phyloP scores from a whole-genome alignment of 139 green algal species.

The Chlorella sp. region DNA sequence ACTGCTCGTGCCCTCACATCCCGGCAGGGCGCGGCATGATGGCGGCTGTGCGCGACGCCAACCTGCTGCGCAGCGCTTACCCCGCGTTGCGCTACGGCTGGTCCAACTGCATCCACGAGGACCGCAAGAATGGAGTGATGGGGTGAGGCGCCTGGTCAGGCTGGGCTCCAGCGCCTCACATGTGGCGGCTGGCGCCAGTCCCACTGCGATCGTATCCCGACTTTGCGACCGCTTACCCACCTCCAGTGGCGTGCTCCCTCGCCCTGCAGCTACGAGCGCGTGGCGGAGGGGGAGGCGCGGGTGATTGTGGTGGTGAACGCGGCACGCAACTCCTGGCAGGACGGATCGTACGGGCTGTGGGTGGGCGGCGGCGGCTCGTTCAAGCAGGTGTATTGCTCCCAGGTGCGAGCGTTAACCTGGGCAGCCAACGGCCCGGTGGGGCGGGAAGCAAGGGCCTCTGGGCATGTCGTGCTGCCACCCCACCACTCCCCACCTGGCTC shows the following conservation, averaged over 20 bases:
- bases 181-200: no score
- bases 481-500: not conserved
- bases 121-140: constrained; percentile 59
- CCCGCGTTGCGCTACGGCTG: constrained; percentile 40
- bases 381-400: constrained; percentile 51
- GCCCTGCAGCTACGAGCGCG: constrained; percentile 29
- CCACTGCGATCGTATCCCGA: no score
- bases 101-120: constrained; percentile 63
- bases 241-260: no score
- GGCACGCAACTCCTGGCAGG: constrained; percentile 41
- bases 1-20: not conserved
- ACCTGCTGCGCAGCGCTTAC: constrained; percentile 39
- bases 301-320: constrained; percentile 63
- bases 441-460: not conserved
- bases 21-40: constrained; percentile 36
- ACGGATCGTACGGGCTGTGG: constrained; percentile 49
- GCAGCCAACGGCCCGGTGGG: no score
- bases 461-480: not conserved
- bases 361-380: constrained; percentile 48
- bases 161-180: no score
- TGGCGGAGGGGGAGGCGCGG: constrained; percentile 44
- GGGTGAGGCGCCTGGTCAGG: constrained; percentile 33
- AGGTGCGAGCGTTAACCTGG: no score
- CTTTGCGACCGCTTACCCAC: no score
- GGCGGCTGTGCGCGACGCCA: constrained; percentile 41